Percentiles rank a stretch among this genome's conserved stretches.
Evolutionary conservation across 2,329 filamentous ascomycete genomes (phyloP).

Genomic region (Arthroderma uncinatum): DNA sequence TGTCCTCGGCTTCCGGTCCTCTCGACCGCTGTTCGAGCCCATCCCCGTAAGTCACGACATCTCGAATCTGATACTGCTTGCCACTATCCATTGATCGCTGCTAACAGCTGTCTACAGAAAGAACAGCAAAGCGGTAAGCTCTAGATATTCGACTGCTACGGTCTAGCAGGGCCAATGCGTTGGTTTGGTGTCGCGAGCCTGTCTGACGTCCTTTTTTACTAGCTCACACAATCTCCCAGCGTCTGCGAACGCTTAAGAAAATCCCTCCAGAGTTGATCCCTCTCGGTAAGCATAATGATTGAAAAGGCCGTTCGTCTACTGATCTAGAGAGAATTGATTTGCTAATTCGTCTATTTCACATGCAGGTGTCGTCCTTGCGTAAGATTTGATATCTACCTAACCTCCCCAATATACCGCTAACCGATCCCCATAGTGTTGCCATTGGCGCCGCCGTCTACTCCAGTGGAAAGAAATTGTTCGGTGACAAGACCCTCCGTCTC

Average conservation of each 20-base stretch:
- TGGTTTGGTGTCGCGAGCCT: neutral
- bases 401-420: constrained; percentile 16
- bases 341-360: constrained; percentile 17
- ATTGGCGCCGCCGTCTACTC: constrained; percentile 74
- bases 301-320: neutral
- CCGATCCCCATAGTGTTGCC: constrained; percentile 42
- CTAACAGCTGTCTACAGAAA: constrained; percentile 44
- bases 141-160: neutral
- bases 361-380: constrained; percentile 73
- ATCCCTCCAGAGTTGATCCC: constrained; percentile 91
- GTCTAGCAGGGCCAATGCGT: neutral
- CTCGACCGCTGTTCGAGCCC: constrained; percentile 42
- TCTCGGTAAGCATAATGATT: constrained; percentile 55
- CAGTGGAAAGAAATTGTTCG: constrained; percentile 64
- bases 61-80: constrained; percentile 12
- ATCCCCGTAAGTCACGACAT: constrained; percentile 53
- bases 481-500: constrained; percentile 88
- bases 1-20: constrained; percentile 51
- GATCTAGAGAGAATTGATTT: neutral
- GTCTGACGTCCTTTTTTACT: constrained; percentile 10
- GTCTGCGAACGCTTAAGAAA: constrained; percentile 76
- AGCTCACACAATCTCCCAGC: constrained; percentile 97
- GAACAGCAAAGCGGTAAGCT: constrained; percentile 49
- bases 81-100: constrained; percentile 16
- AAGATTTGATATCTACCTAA: constrained; percentile 37